Evolutionary conservation across 2,329 filamentous ascomycete genomes (phyloP), one percentile per base, ranked within the genome.

Genomic region (Penicillium sp.): DNA sequence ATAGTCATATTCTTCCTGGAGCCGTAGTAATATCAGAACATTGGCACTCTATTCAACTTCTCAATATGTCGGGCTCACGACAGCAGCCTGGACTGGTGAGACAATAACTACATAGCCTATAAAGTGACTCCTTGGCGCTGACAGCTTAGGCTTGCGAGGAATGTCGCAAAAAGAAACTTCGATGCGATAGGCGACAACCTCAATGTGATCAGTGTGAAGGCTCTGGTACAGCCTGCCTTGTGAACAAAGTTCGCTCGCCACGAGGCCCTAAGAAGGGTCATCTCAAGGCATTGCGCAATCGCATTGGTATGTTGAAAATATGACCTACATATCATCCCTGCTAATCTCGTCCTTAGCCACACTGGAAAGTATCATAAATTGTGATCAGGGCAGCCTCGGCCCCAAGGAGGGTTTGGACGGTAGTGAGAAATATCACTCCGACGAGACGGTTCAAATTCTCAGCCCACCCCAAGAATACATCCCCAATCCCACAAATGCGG

Each of bases 261-360:
- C 57, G 67, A 1, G 67, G 67, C 1, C 67, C 67, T 1, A 66
- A 67, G 25, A 69, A 67, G 33, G 67, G 67, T 0, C 65, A 69
- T 37, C 42, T 69, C 10, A 63, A 64, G 22, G 68, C 67, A 1
- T 55, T 71, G 30, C 57, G 67, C 36, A 65, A 62, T 19, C 60
- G 67, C 50, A 69, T 71, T 48, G 65, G 67, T 68, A 58, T 25
- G 58, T 58, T 50, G 14, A 2, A 8, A n/a, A 12, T 19, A 12
- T 8, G 0, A 25, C 6, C 5, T 38, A 35, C 14, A n/a, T 4
- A 38, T 3, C 1, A 14, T 37, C 17, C 3, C 22, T 6, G 10
- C 47, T 51, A 22, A 55, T n/a, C 6, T 2, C 1, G 28, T 2
- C 9, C 0, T 14, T 5, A 55, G 53, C 53, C 2, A 55, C 47